Percentiles rank a stretch among this genome's conserved stretches.
phyloP scores from a whole-genome alignment of 345 rosid genomes.

The Hypericum perforatum region DNA sequence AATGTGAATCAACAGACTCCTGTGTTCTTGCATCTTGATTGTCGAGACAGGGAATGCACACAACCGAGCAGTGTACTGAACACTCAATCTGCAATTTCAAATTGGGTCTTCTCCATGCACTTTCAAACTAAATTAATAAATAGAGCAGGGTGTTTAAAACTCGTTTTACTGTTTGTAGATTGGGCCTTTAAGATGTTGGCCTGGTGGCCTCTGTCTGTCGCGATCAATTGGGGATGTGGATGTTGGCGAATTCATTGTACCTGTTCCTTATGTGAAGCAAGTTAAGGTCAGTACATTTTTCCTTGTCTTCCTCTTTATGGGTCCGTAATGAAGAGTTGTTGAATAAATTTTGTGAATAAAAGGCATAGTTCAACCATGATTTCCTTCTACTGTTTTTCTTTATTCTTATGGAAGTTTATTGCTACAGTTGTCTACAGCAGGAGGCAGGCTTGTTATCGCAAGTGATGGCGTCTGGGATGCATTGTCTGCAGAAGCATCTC shows the following conservation, averaged over 20 bases:
- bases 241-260: constrained; percentile 94
- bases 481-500: constrained; percentile 63
- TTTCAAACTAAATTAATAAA: too few species aligned
- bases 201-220: constrained; percentile 98
- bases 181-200: constrained; percentile 99
- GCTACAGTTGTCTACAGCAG: constrained; percentile 76
- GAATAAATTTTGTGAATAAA: too few species aligned
- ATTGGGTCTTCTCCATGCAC: too few species aligned
- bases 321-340: too few species aligned
- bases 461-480: constrained; percentile 99
- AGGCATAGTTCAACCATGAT: neutral
- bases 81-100: too few species aligned
- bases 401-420: constrained; percentile 5
- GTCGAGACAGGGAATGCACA: too few species aligned
- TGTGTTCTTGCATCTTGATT: too few species aligned
- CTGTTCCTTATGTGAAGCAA: constrained; percentile 98
- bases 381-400: neutral
- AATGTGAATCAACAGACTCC: too few species aligned
- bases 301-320: constrained; percentile 3
- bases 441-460: constrained; percentile 84
- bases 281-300: constrained; percentile 56
- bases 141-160: constrained; percentile 13
- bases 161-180: constrained; percentile 40
- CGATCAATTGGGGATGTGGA: constrained; percentile 97
- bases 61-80: too few species aligned